phyloP scores from a whole-genome alignment of 2,329 filamentous ascomycete species.

The Colletotrichum chlorophyti region DNA sequence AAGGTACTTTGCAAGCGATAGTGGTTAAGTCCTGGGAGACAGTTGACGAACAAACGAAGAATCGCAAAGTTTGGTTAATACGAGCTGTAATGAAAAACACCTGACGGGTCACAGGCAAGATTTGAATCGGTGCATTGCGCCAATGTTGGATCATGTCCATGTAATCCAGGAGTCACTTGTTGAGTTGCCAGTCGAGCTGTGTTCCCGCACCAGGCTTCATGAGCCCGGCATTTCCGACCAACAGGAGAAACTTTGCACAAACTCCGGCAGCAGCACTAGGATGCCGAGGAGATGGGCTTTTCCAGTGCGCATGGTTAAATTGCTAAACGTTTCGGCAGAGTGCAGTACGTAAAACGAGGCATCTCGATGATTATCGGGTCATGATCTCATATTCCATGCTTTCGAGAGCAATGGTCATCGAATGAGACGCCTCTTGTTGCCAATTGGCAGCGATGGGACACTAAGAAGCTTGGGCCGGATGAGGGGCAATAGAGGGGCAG shows the following conservation, averaged over 20 bases:
- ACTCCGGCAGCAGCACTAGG: background rate
- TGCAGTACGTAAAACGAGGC: no score
- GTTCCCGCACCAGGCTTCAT: no score
- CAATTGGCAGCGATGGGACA: background rate
- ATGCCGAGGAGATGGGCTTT: background rate
- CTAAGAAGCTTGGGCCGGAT: conserved; percentile 18
- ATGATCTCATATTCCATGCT: conserved; percentile 24
- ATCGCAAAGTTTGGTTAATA: no score
- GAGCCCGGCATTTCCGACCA: background rate
- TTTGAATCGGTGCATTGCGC: background rate
- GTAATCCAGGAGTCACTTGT: no score
- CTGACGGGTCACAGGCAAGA: background rate
- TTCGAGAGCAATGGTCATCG: conserved; percentile 1
- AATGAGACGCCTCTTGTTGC: conserved; percentile 12
- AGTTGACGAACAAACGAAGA: no score
- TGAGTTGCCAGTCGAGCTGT: background rate
- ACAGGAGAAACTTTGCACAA: no score
- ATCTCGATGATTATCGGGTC: conserved; percentile 14
- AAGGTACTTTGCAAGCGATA: no score
- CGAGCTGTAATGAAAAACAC: background rate
- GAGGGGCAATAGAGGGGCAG: conserved; percentile 18
- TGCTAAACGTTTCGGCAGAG: background rate
- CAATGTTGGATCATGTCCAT: background rate
- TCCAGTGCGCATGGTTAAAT: no score
- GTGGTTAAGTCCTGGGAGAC: no score